Percentiles rank a stretch among this genome's conserved stretches.
Evolutionary conservation across 495 filamentous ascomycete genomes (phyloP).

Genomic region (Penicillium subrubescens): DNA sequence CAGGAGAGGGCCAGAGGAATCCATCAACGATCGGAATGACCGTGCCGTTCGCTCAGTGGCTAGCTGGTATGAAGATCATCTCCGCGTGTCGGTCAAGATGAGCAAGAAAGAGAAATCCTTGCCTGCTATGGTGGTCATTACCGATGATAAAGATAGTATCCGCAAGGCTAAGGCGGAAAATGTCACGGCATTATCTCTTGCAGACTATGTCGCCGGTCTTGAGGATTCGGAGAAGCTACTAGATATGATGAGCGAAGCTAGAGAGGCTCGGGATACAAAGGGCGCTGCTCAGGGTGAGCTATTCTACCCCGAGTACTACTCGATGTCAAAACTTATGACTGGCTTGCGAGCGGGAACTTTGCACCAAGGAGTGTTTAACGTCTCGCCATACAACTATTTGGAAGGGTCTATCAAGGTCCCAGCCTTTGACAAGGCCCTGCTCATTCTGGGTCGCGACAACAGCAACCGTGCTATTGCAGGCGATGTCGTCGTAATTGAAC

Average conservation of each 20-base stretch:
- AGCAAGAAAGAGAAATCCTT: conserved; percentile 58
- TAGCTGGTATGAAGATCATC: conserved; percentile 85
- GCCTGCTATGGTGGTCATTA: conserved; percentile 88
- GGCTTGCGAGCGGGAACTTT: conserved; percentile 81
- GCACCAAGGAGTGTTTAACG: conserved; percentile 93
- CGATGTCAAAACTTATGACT: conserved; percentile 93
- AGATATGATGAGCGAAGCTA: conserved; percentile 88
- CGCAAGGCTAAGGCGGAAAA: conserved; percentile 77
- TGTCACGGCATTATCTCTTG: conserved; percentile 65
- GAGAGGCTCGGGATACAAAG: conserved; percentile 65
- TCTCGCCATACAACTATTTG: conserved; percentile 96
- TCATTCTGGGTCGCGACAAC: conserved; percentile 92
- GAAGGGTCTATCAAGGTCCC: conserved; percentile 89
- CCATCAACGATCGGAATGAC: conserved; percentile 96
- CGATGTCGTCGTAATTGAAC: conserved; percentile 88
- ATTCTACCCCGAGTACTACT: conserved; percentile 82
- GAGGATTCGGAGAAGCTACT: conserved; percentile 81
- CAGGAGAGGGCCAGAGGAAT: conserved; percentile 71
- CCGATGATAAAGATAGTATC: conserved; percentile 86
- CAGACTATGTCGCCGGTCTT: conserved; percentile 78
- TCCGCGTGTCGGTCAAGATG: conserved; percentile 58
- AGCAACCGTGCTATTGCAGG: conserved; percentile 92
- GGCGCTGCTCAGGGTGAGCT: conserved; percentile 62
- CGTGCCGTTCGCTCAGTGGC: conserved; percentile 84
- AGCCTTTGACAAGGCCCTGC: conserved; percentile 82